Evolutionary conservation across 2,329 filamentous ascomycete genomes (phyloP).

Genomic region (Tothia fuscella): DNA sequence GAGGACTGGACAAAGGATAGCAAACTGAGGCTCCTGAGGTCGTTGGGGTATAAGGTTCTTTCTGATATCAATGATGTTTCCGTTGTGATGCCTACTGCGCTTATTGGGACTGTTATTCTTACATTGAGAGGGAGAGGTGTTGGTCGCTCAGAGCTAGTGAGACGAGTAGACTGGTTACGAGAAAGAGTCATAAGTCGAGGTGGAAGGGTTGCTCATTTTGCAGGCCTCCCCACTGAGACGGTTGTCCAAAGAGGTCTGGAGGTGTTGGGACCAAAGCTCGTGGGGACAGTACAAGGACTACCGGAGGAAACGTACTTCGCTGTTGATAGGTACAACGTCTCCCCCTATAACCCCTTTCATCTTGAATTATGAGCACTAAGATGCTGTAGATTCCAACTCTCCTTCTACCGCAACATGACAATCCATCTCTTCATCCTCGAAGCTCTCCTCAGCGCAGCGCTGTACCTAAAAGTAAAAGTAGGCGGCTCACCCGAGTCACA

Average conservation of each 20-base stretch:
- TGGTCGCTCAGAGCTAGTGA: constrained; percentile 71
- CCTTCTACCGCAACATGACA: constrained; percentile 98
- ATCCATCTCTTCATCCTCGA: constrained; percentile 96
- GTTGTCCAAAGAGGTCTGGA: constrained; percentile 86
- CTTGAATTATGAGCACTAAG: no score
- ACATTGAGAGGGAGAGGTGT: constrained; percentile 87
- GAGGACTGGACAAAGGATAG: constrained; percentile 37
- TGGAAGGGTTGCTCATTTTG: constrained; percentile 87
- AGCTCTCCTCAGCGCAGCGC: constrained; percentile 73
- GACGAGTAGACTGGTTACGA: constrained; percentile 83
- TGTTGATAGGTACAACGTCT: constrained; percentile 59
- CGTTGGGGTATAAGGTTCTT: constrained; percentile 82
- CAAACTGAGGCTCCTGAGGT: constrained; percentile 64
- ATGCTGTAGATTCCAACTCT: constrained; percentile 64
- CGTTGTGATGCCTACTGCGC: constrained; percentile 93
- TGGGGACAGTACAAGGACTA: constrained; percentile 65
- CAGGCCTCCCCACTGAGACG: constrained; percentile 61
- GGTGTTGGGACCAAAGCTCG: constrained; percentile 79
- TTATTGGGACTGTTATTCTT: constrained; percentile 86
- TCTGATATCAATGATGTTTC: constrained; percentile 92
- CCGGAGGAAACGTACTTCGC: constrained; percentile 90
- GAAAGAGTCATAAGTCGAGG: constrained; percentile 72
- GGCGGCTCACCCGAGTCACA: constrained; percentile 78
- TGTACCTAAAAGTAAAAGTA: constrained; percentile 84
- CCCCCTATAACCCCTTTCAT: not conserved